Evolutionary conservation across 2,329 filamentous ascomycete species (phyloP).

Genomic region (Capronia epimyces): DNA sequence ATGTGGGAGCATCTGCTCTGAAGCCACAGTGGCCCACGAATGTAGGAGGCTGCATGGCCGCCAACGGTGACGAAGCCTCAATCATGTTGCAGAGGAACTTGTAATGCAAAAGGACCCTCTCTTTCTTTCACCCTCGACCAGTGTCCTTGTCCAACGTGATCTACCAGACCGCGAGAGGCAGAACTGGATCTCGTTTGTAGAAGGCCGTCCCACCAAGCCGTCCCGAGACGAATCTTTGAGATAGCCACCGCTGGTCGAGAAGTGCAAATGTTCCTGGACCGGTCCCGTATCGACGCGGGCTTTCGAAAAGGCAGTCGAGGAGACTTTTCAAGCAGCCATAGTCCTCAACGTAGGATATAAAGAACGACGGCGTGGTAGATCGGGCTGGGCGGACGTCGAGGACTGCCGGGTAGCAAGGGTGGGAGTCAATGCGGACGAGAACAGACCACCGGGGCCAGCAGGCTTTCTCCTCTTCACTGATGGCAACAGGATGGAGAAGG

Average conservation of each 20-base stretch:
- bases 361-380: slow-evolving; percentile 5
- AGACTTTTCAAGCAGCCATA: slow-evolving; percentile 14
- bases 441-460: slow-evolving; percentile 16
- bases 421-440: slow-evolving; percentile 6
- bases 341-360: slow-evolving; percentile 8
- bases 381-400: slow-evolving; percentile 1
- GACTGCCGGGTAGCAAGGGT: slow-evolving; percentile 4
- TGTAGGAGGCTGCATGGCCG: slow-evolving; percentile 74
- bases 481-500: slow-evolving; percentile 17
- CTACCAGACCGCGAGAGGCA: background rate
- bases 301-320: slow-evolving; percentile 5
- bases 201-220: slow-evolving; percentile 13
- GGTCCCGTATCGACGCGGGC: slow-evolving; percentile 7
- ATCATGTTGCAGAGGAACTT: slow-evolving; percentile 45
- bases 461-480: slow-evolving; percentile 10
- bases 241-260: slow-evolving; percentile 4
- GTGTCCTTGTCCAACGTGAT: background rate
- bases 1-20: slow-evolving; percentile 50
- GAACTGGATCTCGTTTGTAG: slow-evolving; percentile 10
- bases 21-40: slow-evolving; percentile 56
- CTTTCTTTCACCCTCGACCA: slow-evolving; percentile 7
- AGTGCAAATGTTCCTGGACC: background rate
- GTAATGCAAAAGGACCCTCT: slow-evolving; percentile 2
- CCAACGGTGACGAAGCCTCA: slow-evolving; percentile 90
- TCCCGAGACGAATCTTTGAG: slow-evolving; percentile 1